These are phyloP conservation scores for Helianthus annuus DNA, from an alignment of 129 eudicot species.

Conservation along the genomic window DNA sequence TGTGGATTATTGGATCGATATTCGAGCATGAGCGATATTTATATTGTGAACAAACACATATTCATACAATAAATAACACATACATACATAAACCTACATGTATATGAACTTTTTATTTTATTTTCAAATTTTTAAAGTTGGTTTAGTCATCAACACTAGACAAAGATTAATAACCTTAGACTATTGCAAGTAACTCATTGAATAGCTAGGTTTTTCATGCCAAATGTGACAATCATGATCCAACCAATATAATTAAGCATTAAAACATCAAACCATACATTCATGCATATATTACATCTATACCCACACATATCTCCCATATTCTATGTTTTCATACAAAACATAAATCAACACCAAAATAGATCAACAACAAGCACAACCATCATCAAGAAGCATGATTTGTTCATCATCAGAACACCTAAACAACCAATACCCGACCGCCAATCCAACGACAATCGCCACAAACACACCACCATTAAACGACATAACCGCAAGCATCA, in stretches of 20 bases:
- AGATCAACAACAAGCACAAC: slow-evolving; percentile 79
- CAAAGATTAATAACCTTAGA: neutral
- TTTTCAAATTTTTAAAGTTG: neutral
- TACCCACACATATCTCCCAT: neutral
- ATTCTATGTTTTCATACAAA: neutral
- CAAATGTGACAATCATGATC: neutral
- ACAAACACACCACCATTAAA: slow-evolving; percentile 76
- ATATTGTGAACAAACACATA: too few relatives aligned
- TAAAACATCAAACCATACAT: neutral
- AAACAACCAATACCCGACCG: slow-evolving; percentile 59
- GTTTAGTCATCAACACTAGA: neutral
- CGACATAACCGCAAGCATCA: slow-evolving; percentile 89
- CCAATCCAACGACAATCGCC: slow-evolving; percentile 64
- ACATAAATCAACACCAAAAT: neutral
- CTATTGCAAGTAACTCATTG: neutral
- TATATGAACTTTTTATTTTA: too few relatives aligned
- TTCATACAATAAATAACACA: too few relatives aligned
- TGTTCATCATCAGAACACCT: slow-evolving; percentile 61
- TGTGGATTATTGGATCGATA: too few relatives aligned
- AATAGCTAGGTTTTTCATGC: neutral
- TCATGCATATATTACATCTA: slow-evolving; percentile 9
- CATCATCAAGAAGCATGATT: slow-evolving; percentile 48
- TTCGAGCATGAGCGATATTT: too few relatives aligned
- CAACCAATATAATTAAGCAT: neutral
- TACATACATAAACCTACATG: too few relatives aligned